phyloP scores from a whole-genome alignment of 2,329 filamentous ascomycete genomes.

The Alternaria dauci region DNA sequence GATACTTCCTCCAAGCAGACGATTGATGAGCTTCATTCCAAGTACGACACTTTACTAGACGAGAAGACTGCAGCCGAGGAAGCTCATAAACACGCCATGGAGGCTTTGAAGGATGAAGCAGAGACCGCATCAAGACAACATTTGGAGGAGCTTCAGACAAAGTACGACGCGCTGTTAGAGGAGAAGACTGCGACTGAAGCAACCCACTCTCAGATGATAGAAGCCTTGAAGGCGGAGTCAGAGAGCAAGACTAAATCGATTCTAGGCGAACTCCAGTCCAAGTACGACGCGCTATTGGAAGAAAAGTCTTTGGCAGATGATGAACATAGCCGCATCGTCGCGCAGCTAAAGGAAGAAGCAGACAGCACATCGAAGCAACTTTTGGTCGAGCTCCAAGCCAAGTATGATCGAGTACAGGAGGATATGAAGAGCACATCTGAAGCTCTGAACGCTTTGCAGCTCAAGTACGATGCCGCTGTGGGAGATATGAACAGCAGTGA shows the following conservation, averaged over 20 bases:
- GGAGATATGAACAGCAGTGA: constrained; percentile 32
- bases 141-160: constrained; percentile 21
- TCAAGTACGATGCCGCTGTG: constrained; percentile 24
- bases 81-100: constrained; percentile 35
- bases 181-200: constrained; percentile 8
- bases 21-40: constrained; percentile 16
- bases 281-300: constrained; percentile 25
- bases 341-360: constrained; percentile 1
- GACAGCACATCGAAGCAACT: constrained; percentile 10
- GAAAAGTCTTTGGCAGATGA: constrained; percentile 27
- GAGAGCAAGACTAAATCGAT: constrained; percentile 8
- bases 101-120: constrained; percentile 35
- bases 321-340: constrained; percentile 1
- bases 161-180: constrained; percentile 19
- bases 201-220: constrained; percentile 3
- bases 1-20: constrained; percentile 27
- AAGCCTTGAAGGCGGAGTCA: constrained; percentile 11
- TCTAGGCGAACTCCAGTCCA: constrained; percentile 20
- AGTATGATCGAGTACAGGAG: constrained; percentile 21
- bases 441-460: constrained; percentile 14
- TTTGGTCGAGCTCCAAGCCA: constrained; percentile 19
- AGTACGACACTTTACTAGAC: constrained; percentile 32
- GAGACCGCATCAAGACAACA: constrained; percentile 27
- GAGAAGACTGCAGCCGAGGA: constrained; percentile 40
- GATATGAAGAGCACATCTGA: constrained; percentile 10